A percentile compares a stretch with the other conserved stretches of the same genome.
These are phyloP conservation scores for Cadophora gregata DNA, from an alignment of 2,329 filamentous ascomycete species.

Conservation along the genomic window DNA sequence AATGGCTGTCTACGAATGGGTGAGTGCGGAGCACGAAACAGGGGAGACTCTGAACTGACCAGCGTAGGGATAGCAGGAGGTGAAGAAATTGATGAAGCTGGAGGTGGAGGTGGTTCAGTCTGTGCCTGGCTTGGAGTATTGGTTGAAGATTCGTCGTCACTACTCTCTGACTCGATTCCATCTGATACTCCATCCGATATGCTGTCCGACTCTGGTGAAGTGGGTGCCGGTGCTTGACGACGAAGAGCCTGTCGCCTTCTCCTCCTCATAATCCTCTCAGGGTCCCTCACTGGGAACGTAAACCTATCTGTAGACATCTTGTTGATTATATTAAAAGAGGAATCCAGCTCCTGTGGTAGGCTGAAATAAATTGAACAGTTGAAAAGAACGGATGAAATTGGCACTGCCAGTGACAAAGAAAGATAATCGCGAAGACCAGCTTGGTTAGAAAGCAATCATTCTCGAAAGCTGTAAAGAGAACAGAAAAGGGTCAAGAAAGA, in stretches of 20 bases:
- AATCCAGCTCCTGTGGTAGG: constrained; percentile 5
- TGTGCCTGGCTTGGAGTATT: background rate
- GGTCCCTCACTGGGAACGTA: constrained; percentile 4
- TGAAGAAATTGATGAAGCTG: background rate
- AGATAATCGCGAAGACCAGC: constrained; percentile 12
- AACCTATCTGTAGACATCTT: constrained; percentile 12
- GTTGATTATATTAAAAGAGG: constrained; percentile 9
- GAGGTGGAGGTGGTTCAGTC: background rate
- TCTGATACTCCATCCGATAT: background rate
- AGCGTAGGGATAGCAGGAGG: background rate
- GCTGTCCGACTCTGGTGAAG: constrained; percentile 5
- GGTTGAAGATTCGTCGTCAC: constrained; percentile 11
- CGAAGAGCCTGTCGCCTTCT: constrained; percentile 12
- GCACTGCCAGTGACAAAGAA: background rate
- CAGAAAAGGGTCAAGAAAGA: constrained; percentile 5
- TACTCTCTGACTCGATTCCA: constrained; percentile 4
- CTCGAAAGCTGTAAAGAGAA: background rate
- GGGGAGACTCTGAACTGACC: background rate
- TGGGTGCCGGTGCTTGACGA: constrained; percentile 8
- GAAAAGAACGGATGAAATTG: constrained; percentile 20
- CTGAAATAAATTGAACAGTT: background rate
- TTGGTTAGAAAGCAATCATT: constrained; percentile 13
- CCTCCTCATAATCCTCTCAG: constrained; percentile 5
- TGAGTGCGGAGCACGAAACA: background rate
- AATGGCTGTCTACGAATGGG: constrained; percentile 2